phyloP scores from a whole-genome alignment of 2,329 filamentous ascomycete genomes.

The Colletotrichum agaves region DNA sequence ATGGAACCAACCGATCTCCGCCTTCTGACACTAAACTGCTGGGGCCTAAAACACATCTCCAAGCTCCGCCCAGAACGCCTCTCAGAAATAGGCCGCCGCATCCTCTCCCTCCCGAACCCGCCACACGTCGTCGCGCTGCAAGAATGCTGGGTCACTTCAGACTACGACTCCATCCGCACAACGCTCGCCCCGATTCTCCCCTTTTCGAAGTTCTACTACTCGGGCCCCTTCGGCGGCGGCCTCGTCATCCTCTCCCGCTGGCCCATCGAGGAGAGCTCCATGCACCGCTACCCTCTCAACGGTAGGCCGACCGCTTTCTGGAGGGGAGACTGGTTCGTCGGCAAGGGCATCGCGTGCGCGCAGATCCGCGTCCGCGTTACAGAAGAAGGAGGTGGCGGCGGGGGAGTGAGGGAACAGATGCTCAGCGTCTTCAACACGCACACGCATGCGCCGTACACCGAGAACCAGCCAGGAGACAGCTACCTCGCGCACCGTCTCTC shows the following conservation, averaged over 20 bases:
- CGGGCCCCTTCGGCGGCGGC: conserved; percentile 89
- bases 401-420: conserved; percentile 64
- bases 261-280: conserved; percentile 90
- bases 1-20: conserved; percentile 70
- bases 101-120: conserved; percentile 73
- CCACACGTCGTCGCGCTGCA: conserved; percentile 93
- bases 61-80: conserved; percentile 82
- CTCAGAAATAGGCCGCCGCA: conserved; percentile 82
- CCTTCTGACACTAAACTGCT: conserved; percentile 93
- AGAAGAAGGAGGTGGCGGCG: background rate
- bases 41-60: conserved; percentile 91
- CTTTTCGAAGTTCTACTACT: conserved; percentile 92
- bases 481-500: conserved; percentile 92
- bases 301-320: conserved; percentile 94
- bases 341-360: conserved; percentile 91
- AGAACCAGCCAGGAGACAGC: conserved; percentile 76
- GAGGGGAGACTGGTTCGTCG: conserved; percentile 95
- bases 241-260: conserved; percentile 90
- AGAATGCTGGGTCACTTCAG: conserved; percentile 90
- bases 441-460: conserved; percentile 87
- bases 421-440: conserved; percentile 90
- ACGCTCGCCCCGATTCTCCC: conserved; percentile 81
- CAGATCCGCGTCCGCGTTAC: conserved; percentile 60
- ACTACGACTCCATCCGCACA: conserved; percentile 82
- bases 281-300: conserved; percentile 90